phyloP scores from a whole-genome alignment of 2,329 filamentous ascomycete species.

The Fusarium paranaense region DNA sequence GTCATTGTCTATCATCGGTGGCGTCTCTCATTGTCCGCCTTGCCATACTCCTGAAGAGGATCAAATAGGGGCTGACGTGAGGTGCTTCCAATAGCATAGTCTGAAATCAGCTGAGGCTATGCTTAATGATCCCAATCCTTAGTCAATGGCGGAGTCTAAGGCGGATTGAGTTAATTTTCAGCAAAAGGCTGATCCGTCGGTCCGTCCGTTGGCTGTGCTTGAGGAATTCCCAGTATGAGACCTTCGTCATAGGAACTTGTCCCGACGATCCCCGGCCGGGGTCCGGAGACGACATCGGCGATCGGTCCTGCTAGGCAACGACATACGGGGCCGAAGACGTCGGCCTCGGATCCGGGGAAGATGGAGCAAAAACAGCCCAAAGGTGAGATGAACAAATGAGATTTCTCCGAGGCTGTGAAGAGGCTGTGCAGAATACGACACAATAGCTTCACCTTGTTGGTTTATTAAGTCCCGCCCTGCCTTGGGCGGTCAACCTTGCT shows the following conservation, averaged over 20 bases:
- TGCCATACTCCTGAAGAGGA: background rate
- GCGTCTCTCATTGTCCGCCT: background rate
- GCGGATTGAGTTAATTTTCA: background rate
- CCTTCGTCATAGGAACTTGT: conserved; percentile 7
- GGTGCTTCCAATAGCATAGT: background rate
- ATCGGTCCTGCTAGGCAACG: conserved; percentile 3
- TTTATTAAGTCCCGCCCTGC: background rate
- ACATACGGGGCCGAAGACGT: conserved; percentile 20
- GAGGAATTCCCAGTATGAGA: background rate
- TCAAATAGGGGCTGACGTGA: background rate
- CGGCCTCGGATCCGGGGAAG: conserved; percentile 12
- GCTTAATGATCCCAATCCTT: background rate
- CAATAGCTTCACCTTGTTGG: background rate
- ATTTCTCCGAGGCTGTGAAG: conserved; percentile 19
- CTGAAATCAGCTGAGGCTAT: background rate
- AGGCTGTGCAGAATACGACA: conserved; percentile 17
- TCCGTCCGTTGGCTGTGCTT: background rate
- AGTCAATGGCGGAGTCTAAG: background rate
- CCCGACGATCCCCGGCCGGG: conserved; percentile 11
- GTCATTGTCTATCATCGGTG: background rate
- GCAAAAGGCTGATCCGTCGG: background rate
- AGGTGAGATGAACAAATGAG: background rate
- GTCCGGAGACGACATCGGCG: background rate
- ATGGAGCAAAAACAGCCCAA: background rate
- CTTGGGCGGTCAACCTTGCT: conserved; percentile 24